phyloP scores from a whole-genome alignment of 495 filamentous ascomycete species.

The Hypoxylon cercidicola region DNA sequence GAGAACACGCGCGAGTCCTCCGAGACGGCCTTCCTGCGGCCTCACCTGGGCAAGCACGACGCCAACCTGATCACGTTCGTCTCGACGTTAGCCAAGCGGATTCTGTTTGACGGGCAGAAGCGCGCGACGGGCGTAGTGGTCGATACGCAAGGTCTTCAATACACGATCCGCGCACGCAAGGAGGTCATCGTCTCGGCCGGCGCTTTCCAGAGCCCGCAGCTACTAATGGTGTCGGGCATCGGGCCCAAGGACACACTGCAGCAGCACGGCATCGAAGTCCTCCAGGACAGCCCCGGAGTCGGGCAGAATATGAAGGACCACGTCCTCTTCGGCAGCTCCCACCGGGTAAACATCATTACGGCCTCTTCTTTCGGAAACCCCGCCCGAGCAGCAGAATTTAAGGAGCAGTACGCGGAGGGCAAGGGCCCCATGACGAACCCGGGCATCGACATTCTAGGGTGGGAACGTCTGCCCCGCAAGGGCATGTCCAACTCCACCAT shows the following conservation, averaged over 20 bases:
- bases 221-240: slow-evolving; percentile 55
- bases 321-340: slow-evolving; percentile 12
- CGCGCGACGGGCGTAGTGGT: slow-evolving; percentile 62
- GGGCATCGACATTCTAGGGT: slow-evolving; percentile 18
- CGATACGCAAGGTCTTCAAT: slow-evolving; percentile 46
- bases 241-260: slow-evolving; percentile 40
- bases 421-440: slow-evolving; percentile 14
- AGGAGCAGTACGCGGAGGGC: slow-evolving; percentile 12
- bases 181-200: slow-evolving; percentile 70
- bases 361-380: slow-evolving; percentile 6
- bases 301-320: slow-evolving; percentile 61
- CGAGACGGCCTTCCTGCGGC: slow-evolving; percentile 28
- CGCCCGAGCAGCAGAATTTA: not conserved
- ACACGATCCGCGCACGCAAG: slow-evolving; percentile 55
- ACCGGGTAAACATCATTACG: slow-evolving; percentile 8
- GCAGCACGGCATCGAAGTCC: slow-evolving; percentile 47
- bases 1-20: slow-evolving; percentile 29
- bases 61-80: slow-evolving; percentile 10
- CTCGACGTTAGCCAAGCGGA: slow-evolving; percentile 18
- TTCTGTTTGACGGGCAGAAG: slow-evolving; percentile 51
- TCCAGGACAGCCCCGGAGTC: slow-evolving; percentile 57
- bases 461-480: slow-evolving; percentile 6
- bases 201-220: slow-evolving; percentile 51
- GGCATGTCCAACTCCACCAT: slow-evolving; percentile 35
- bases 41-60: slow-evolving; percentile 1